Evolutionary conservation across 805 yeast species (phyloP), one percentile per base, ranked within the genome.

Genomic region (Lachancea fermentati): DNA sequence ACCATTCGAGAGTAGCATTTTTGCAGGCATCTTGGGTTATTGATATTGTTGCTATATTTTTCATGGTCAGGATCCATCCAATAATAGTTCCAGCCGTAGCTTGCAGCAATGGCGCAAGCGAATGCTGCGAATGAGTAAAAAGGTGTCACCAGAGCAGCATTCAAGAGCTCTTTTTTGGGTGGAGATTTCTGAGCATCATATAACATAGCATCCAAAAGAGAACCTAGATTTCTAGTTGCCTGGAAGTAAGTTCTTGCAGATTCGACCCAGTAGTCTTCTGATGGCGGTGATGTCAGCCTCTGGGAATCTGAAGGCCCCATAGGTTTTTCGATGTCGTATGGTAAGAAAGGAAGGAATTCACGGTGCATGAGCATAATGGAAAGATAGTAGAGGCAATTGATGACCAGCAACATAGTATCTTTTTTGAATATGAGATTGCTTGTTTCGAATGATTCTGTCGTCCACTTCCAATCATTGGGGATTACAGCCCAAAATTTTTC

Each of bases 11-110:
- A 19, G 28, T 37, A 36, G 19, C 41, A 36, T 17, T 33, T 32
- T 17, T 18, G 12, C 13, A 42, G 28, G 17, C 19, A 25, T 6
- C 22, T 36, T 17, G 25, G 29, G 18, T 29, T 33, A 5, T 19
- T 15, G 9, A 15, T 24, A 12, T 29, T n/a, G 18, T 42, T 29
- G 13, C 18, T 30, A 25, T 37, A 37, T 19, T 19, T 19, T 12
- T 19, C 43, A 14, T 26, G 16, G 29, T 43, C 43, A 16, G 46
- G 43, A 22, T 43, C 43, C 46, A 43, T 43, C 39, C 33, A 43
- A n/a, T 37, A 33, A 30, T 38, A 43, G 16, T 35, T 30, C n/a
- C 34, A n/a, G n/a, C 46, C 46, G 24, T 43, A 43, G 26, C 19
- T 35, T 7, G 41, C 32, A 15, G 32, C 34, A 8, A 39, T 32